Conservation (phyloP, 129 eudicot genomes). For the Flaveria trinervia region DNA sequence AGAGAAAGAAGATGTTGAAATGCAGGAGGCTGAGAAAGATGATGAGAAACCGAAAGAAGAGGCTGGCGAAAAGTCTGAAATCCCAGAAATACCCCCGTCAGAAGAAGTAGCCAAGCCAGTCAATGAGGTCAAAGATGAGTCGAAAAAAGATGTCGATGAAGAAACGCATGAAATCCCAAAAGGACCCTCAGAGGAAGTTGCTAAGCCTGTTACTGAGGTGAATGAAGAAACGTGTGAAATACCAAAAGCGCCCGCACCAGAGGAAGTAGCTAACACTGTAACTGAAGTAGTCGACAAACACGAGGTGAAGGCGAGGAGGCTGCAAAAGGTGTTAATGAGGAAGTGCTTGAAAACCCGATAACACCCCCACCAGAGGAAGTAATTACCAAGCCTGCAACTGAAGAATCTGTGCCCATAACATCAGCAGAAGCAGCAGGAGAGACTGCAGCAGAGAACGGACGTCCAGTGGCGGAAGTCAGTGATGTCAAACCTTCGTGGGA, state of each 20-base stretch:
- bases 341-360: not conserved
- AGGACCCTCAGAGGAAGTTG: constrained; percentile 34
- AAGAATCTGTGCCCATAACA: constrained; percentile 36
- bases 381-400: constrained; percentile 26
- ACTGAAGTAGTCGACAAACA: constrained; percentile 21
- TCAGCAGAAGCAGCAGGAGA: constrained; percentile 10
- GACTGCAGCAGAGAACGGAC: constrained; percentile 41
- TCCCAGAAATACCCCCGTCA: constrained; percentile 26
- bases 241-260: constrained; percentile 18
- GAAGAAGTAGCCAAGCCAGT: constrained; percentile 31
- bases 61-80: constrained; percentile 28
- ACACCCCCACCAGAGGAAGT: constrained; percentile 19
- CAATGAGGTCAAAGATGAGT: constrained; percentile 20
- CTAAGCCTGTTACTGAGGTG: constrained; percentile 18
- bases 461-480: constrained; percentile 17
- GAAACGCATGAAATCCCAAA: constrained; percentile 29
- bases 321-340: constrained; percentile 28
- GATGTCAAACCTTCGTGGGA: constrained; percentile 43
- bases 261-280: constrained; percentile 29
- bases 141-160: constrained; percentile 15
- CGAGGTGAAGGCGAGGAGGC: constrained; percentile 15
- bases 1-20: constrained; percentile 48
- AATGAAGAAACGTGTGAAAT: constrained; percentile 26
- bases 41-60: constrained; percentile 29
- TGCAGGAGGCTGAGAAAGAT: constrained; percentile 36